Base-by-base conservation (phyloP, 768 basidiomycete species). In the Thelephora aurantiotincta region DNA sequence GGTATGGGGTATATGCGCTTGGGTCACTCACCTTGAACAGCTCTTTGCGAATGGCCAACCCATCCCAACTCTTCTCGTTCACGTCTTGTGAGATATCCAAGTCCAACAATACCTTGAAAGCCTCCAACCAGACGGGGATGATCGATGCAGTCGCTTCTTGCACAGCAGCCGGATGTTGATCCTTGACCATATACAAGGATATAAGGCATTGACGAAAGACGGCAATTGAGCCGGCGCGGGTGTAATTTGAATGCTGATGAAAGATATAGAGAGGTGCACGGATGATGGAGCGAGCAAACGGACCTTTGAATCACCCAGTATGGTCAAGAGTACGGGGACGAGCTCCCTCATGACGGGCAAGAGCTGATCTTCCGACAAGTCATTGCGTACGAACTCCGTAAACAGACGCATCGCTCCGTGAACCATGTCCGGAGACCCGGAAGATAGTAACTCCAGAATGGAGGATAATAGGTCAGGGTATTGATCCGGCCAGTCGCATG, bases 361-460 rank as follows among this genome's bases (percentile, higher is more conserved):
- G 33, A 96, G 80, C 68, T 97, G 94, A 58, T 97, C 93, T 59
- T 97, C 96, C 7, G 86, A 85, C 51, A 98, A 66, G 58, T 93
- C 93, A 6, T 85, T 78, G 62, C 87, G 83, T 58, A 94, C 86
- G 62, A 97, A 93, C 57, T 99, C 96, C 7, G 82, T 82, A 57
- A 99, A 78, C 18, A 98, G 87, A 61, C 92, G 82, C 87, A 99
- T 91, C 19, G 93, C 84, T 19, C 96, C 96, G 63, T 98, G 92
- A 5, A 96, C 86, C 5, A 87, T 74, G 49, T 78, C 73, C 0
- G 84, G 65, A 2, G 80, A 78, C 38, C 68, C 71, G 2, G 86
- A 82, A 2, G 83, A 81, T 20, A 98, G 72, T 9, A 94, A 75
- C 33, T 65, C 63, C 51, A 98, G 78, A 16, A 99, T 74, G 41